These are phyloP conservation scores for Nicotiana sylvestris DNA, from an alignment of 257 asterid genomes.

Conservation along the genomic window DNA sequence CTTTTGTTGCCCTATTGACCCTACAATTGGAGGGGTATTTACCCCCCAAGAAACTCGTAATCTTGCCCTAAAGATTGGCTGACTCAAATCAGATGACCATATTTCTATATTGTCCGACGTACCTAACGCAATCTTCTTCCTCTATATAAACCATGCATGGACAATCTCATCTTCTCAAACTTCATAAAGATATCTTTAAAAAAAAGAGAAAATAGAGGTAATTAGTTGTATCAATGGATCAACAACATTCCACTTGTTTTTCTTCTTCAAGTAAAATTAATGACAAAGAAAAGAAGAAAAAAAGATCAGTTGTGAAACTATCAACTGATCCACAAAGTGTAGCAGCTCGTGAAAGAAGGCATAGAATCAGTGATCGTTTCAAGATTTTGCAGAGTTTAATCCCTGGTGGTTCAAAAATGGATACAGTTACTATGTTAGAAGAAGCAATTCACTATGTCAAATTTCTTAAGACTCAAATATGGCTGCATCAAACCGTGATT, in stretches of 20 bases:
- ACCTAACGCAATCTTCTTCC: slow-evolving; percentile 19
- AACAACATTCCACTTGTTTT: slow-evolving; percentile 14
- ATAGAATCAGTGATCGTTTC: slow-evolving; percentile 75
- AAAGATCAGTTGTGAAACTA: slow-evolving; percentile 29
- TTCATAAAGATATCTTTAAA: neutral
- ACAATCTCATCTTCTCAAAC: neutral
- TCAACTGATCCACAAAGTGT: slow-evolving; percentile 84
- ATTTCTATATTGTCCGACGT: neutral
- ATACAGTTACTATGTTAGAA: slow-evolving; percentile 77
- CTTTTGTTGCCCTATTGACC: slow-evolving; percentile 23
- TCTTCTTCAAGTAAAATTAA: slow-evolving; percentile 17
- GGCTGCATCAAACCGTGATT: slow-evolving; percentile 60
- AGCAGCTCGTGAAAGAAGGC: slow-evolving; percentile 83
- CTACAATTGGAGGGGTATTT: slow-evolving; percentile 1
- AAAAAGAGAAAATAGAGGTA: neutral
- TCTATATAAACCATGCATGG: slow-evolving; percentile 18
- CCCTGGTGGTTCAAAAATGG: slow-evolving; percentile 78
- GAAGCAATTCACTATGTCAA: slow-evolving; percentile 78
- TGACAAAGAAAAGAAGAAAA: slow-evolving; percentile 20
- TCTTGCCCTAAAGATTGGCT: slow-evolving; percentile 25
- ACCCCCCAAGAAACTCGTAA: slow-evolving; percentile 12
- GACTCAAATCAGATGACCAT: slow-evolving; percentile 4
- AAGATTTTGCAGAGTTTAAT: slow-evolving; percentile 70
- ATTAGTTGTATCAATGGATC: slow-evolving; percentile 13
- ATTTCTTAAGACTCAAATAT: slow-evolving; percentile 70